Evolutionary conservation across 176 grass and related monocot genomes (phyloP), one percentile per base, ranked within the genome.

Genomic region (Oryza rufipogon): DNA sequence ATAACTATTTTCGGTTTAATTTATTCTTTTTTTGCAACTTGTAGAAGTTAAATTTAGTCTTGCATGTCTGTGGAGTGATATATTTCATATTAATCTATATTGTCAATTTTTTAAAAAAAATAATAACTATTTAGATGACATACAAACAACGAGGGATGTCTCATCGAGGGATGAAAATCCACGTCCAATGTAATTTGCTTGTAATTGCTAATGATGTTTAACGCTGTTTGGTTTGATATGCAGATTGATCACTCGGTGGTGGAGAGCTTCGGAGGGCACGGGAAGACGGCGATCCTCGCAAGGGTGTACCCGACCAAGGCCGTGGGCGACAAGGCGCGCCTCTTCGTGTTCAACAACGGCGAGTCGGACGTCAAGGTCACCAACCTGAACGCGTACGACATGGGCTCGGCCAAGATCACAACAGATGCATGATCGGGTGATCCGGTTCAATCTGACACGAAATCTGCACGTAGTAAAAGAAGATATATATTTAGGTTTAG

Each of bases 341-440:
- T 93, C 26, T 93, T 83, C 51, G 79, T 93, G 33, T 90, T 93
- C 86, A 93, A 93, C 91, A 90, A 93, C 61, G 91, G 88, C 26
- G 64, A 71, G 32, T 84, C 82, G 0, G 69, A 86, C 47, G 9
- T 90, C 44, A 90, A 83, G 44, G 79, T 93, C 9, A 83, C 74
- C 0, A 32, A 66, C 42, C 78, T 93, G 20, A 76, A 86, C 6
- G 88, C 88, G 1, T 90, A 87, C 74, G 88, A 90, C 63, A 93
- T 93, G 42, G 66, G 34, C 78, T 75, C 79, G 41, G 82, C 71
- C 14, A 81, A 76, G 49, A 85, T 89, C 64, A 85, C 19, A 30
- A 54, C 15, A n/a, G 33, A 38, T 38, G 4, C 11, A 3, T 4
- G 17, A 84, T 15, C 19, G 20, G 20, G 47, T 88, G 75, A 74